Percentiles rank a stretch among this genome's conserved stretches.
Evolutionary conservation across 257 asterid genomes (phyloP).

Genomic region (Nicotiana knightiana): DNA sequence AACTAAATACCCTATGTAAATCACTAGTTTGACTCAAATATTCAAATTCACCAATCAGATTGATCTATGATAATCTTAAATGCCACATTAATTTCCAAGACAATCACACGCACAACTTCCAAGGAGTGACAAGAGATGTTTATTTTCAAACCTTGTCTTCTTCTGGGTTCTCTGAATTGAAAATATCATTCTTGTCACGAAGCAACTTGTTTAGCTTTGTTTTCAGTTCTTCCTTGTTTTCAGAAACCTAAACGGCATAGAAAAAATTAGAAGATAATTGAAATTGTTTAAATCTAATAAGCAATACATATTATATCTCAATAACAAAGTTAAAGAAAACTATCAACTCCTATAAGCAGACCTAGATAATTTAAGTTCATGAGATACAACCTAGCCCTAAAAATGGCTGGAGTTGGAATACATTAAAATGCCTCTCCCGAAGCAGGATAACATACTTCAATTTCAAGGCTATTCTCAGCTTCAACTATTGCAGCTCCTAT

Average conservation of each 20-base stretch:
- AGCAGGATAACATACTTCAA: slow-evolving; percentile 60
- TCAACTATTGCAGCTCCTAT: slow-evolving; percentile 92
- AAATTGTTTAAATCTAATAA: not conserved
- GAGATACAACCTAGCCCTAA: slow-evolving; percentile 6
- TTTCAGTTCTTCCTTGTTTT: slow-evolving; percentile 81
- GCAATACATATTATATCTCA: not conserved
- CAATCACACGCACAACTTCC: not conserved
- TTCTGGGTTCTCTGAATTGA: slow-evolving; percentile 61
- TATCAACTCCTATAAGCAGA: not conserved
- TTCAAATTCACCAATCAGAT: slow-evolving; percentile 2
- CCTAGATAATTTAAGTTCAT: not conserved
- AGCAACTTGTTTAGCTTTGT: slow-evolving; percentile 68
- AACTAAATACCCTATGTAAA: not conserved
- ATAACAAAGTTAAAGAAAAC: not conserved
- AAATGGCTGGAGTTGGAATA: slow-evolving; percentile 24
- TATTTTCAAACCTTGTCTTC: slow-evolving; percentile 69
- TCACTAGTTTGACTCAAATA: not conserved
- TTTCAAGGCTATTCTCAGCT: slow-evolving; percentile 76
- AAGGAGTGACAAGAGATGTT: not conserved
- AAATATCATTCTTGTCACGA: slow-evolving; percentile 77
- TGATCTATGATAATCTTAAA: not conserved
- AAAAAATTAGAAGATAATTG: not conserved
- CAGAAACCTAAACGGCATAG: slow-evolving; percentile 38
- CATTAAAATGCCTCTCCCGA: slow-evolving; percentile 33
- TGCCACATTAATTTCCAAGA: not conserved